Base-by-base conservation (phyloP, 2,329 filamentous ascomycete genomes). In the Aaosphaeria arxii region DNA sequence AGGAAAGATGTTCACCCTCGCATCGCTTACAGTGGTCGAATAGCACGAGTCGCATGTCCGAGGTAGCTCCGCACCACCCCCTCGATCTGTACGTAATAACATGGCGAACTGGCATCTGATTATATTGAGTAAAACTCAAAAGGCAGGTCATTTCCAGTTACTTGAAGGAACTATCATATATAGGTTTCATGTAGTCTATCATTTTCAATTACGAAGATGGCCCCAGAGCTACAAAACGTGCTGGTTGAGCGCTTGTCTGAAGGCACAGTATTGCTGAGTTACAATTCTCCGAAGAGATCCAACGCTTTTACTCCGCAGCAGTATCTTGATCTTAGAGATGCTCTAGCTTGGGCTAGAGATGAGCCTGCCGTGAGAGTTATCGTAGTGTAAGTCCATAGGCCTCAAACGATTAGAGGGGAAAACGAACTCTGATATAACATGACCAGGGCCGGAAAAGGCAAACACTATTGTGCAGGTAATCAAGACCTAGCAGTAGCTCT, bases 251-350 rank as follows among this genome's bases (percentile, higher is more conserved):
- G 51, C 13, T 11, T 57, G 13, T 52, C 48, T 7, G 46, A 46
- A 7, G 48, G 52, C 29, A 45, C 50, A 17, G 52, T 50, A 4
- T 42, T 58, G 11, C 32, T 58, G n/a, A 52, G 45, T 31, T 57
- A 57, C 33, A 58, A 58, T 44, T 47, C 43, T 35, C 56, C 56
- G 4, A 52, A 55, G 43, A 44, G 47, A 9, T 48, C 50, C 5
- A 58, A 58, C 45, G 54, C 56, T 4, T 58, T 58, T 43, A 48
- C 50, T 36, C 45, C 55, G 3, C 46, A 50, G 40, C 50, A 57
- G 28, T 55, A 57, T 33, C 31, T 51, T 43, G 52, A 55, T 38
- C 40, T 55, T 6, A 41, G 52, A 38, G 54, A 53, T 17, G 54
- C 44, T 1, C 39, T 58, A 11, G 30, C 52, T 2, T 58, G 56